Base-by-base conservation (phyloP, 2,329 filamentous ascomycete species). In the Cadophora gregata region DNA sequence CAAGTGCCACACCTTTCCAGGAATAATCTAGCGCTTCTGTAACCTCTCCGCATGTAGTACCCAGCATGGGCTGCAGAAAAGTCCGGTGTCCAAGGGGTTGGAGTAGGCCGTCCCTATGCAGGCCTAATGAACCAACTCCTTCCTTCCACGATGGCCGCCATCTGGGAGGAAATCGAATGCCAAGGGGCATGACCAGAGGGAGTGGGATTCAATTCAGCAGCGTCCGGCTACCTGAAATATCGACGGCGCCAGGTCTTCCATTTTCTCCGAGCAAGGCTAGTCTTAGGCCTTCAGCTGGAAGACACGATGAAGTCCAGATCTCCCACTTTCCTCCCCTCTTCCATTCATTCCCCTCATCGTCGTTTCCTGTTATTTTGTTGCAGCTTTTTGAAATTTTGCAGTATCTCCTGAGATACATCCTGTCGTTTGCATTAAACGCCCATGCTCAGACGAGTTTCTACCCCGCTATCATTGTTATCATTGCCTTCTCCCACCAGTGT, bases 331-430 rank as follows among this genome's bases (percentile, higher is more conserved):
- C 42, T 47, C 36, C 50, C 33, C 33, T 63, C 65, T 45, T 66
- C 48, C 50, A 25, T 51, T 42, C 48, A 58, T 63, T 53, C 45
- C 48, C 66, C 51, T 66, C 64, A 14, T 64, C 51, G 51, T 66
- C 50, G 62, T 59, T 65, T 27, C 58, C 59, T 42, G 24, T 65
- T 42, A 27, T 51, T 62, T 19, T 38, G 19, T 56, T 60, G 6
- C 53, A 45, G 29, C 56, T 59, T n/a, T 48, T 47, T 25, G 4
- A 29, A 29, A n/a, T 8, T 60, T 31, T 58, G 21, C 12, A 45
- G 47, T 67, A 55, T 67, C 62, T 63, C 25, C 48, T 50, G 21
- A 59, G 69, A 71, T 68, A 69, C 63, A 64, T 69, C 65, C 69
- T 68, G 10, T 69, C 64, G 4, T 71, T 68, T 14, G 64, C 29